These are phyloP conservation scores for Fusarium stilboides DNA, from an alignment of 2,329 filamentous ascomycete genomes.

Conservation along the genomic window DNA sequence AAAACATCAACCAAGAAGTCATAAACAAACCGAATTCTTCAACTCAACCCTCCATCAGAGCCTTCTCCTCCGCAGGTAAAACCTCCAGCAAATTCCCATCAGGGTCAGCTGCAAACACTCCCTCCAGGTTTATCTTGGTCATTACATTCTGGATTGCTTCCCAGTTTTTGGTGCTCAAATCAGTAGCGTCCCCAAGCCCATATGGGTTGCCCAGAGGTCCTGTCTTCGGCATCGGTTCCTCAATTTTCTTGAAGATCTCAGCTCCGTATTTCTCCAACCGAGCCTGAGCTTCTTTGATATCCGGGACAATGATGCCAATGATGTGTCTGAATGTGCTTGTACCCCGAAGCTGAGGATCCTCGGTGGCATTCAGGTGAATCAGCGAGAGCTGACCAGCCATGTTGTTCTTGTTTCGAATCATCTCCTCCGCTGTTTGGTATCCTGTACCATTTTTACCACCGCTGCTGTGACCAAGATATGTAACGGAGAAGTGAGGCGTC, in stretches of 20 bases:
- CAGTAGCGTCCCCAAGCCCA: conserved; percentile 1
- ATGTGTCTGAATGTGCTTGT: conserved; percentile 8
- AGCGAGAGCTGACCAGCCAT: conserved; percentile 3
- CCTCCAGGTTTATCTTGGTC: background rate
- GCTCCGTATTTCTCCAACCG: conserved; percentile 9
- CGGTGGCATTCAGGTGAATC: conserved; percentile 3
- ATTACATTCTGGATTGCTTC: conserved; percentile 4
- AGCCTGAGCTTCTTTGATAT: conserved; percentile 4
- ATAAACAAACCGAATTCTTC: too few species aligned
- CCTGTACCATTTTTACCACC: conserved; percentile 7
- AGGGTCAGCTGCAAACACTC: conserved; percentile 11
- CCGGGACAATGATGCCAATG: conserved; percentile 14
- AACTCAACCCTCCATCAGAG: background rate
- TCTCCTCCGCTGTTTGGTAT: conserved; percentile 11
- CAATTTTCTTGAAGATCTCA: conserved; percentile 13
- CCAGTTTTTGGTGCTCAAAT: background rate
- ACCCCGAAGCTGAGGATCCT: background rate
- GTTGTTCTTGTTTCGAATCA: conserved; percentile 16
- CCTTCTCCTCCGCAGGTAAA: conserved; percentile 1
- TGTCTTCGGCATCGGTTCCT: background rate
- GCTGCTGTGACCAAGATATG: conserved; percentile 4
- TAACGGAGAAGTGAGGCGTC: conserved; percentile 2
- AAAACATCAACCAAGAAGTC: too few species aligned
- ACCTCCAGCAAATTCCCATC: conserved; percentile 17
- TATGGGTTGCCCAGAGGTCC: background rate